These are phyloP conservation scores for Hymenoscyphus fructigenus DNA, from an alignment of 2,329 filamentous ascomycete genomes.

Conservation along the genomic window DNA sequence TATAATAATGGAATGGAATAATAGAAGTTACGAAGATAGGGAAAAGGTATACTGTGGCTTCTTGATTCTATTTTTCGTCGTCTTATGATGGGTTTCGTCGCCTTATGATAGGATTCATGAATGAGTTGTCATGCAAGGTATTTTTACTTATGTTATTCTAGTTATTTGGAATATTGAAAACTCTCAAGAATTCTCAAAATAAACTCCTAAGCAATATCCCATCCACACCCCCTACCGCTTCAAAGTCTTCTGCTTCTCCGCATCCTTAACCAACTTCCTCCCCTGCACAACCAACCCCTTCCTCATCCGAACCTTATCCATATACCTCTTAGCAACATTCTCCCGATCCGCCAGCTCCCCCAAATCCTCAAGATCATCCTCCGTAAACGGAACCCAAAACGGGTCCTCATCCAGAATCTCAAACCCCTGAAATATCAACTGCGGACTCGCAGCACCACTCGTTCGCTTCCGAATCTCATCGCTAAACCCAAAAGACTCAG, in stretches of 20 bases:
- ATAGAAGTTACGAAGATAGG: too few relatives aligned
- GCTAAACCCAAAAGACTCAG: conserved; percentile 91
- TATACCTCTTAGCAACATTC: conserved; percentile 94
- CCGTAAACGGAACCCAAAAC: conserved; percentile 95
- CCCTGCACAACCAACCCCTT: conserved; percentile 88
- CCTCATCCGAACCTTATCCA: conserved; percentile 80
- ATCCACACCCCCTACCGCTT: conserved; percentile 49
- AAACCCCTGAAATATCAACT: conserved; percentile 90
- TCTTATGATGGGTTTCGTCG: too few relatives aligned
- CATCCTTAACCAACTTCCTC: conserved; percentile 73
- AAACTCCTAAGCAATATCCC: too few relatives aligned
- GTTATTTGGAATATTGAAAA: too few relatives aligned
- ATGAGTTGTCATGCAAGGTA: too few relatives aligned
- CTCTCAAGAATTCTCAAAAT: too few relatives aligned
- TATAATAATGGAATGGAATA: too few relatives aligned
- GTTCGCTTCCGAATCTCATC: conserved; percentile 97
- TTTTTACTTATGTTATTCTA: too few relatives aligned
- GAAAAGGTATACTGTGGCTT: too few relatives aligned
- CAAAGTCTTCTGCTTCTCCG: conserved; percentile 82
- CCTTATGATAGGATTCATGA: too few relatives aligned
- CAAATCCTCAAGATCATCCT: conserved; percentile 94
- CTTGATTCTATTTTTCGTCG: too few relatives aligned
- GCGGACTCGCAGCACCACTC: conserved; percentile 84
- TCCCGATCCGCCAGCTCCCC: conserved; percentile 91
- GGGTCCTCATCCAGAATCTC: conserved; percentile 94